A percentile compares a stretch with the other conserved stretches of the same genome.
Evolutionary conservation across 768 basidiomycete species (phyloP).

Genomic region (Austroboletus festivus): DNA sequence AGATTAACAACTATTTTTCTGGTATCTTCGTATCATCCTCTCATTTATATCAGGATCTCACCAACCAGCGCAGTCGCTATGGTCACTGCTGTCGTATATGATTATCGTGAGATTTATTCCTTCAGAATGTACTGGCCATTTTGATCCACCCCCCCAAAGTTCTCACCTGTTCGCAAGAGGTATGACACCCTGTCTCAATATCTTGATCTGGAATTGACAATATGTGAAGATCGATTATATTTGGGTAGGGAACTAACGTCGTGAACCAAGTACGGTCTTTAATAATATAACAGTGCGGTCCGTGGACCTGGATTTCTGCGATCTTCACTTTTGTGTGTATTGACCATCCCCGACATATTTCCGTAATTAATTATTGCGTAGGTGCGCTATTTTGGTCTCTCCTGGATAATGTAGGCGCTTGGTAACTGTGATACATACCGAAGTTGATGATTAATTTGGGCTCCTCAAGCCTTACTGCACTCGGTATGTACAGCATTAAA

Average conservation of each 20-base stretch:
- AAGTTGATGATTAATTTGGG: neutral
- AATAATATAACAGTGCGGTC: neutral
- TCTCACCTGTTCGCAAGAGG: too few relatives aligned
- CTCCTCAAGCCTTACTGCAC: neutral
- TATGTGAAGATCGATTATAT: neutral
- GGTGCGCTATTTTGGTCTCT: neutral
- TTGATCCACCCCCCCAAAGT: too few relatives aligned
- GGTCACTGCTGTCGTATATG: conserved; percentile 9
- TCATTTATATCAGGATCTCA: neutral
- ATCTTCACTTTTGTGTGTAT: neutral
- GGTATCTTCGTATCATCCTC: neutral
- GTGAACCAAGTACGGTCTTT: neutral
- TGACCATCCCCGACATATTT: neutral
- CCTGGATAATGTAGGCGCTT: neutral
- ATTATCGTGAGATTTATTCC: conserved; percentile 11
- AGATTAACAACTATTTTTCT: neutral
- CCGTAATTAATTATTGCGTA: neutral
- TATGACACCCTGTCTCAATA: too few relatives aligned
- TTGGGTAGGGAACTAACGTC: neutral
- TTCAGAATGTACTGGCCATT: too few relatives aligned
- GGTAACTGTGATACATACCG: too few relatives aligned
- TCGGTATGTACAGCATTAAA: neutral
- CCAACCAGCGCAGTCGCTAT: conserved; percentile 1
- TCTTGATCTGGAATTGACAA: too few relatives aligned
- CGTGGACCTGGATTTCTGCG: neutral